Percentiles rank a stretch among this genome's conserved stretches.
These are phyloP conservation scores for Psilocybe azurescens DNA, from an alignment of 768 basidiomycete genomes.

Conservation along the genomic window DNA sequence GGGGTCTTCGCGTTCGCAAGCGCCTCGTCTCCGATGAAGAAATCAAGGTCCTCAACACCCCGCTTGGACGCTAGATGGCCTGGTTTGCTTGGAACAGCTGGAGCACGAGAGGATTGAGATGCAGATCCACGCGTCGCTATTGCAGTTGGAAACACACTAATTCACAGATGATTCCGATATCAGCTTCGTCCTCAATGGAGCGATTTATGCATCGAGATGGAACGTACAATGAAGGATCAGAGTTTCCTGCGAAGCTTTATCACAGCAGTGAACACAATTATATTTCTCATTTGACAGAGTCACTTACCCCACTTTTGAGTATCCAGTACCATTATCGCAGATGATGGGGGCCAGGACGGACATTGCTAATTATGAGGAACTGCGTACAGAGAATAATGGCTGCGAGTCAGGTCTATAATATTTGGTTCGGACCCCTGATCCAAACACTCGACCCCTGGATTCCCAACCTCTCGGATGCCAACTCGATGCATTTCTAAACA, in stretches of 20 bases:
- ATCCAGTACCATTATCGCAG: slow-evolving; percentile 98
- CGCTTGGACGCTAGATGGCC: slow-evolving; percentile 95
- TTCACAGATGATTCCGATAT: slow-evolving; percentile 10
- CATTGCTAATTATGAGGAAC: slow-evolving; percentile 50
- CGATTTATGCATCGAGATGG: slow-evolving; percentile 7
- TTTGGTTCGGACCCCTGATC: slow-evolving; percentile 21
- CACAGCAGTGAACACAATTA: slow-evolving; percentile 11
- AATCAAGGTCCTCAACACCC: slow-evolving; percentile 98
- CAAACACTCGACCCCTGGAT: slow-evolving; percentile 18
- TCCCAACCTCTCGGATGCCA: too few species aligned
- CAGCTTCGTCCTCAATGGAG: slow-evolving; percentile 8
- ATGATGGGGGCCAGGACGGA: slow-evolving; percentile 91
- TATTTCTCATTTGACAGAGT: neutral
- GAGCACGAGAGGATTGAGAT: slow-evolving; percentile 66
- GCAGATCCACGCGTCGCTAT: slow-evolving; percentile 89
- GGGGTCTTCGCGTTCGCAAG: slow-evolving; percentile 94
- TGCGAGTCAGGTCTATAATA: slow-evolving; percentile 15
- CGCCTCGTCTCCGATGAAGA: slow-evolving; percentile 99
- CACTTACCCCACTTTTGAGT: slow-evolving; percentile 93
- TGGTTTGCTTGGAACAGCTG: slow-evolving; percentile 83
- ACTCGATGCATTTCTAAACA: too few species aligned
- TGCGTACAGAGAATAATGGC: slow-evolving; percentile 15
- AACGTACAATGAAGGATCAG: slow-evolving; percentile 95
- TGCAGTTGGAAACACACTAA: slow-evolving; percentile 95
- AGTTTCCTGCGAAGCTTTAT: slow-evolving; percentile 94